phyloP scores from a whole-genome alignment of 2,329 filamentous ascomycete genomes.

The Huntiella abstrusa region DNA sequence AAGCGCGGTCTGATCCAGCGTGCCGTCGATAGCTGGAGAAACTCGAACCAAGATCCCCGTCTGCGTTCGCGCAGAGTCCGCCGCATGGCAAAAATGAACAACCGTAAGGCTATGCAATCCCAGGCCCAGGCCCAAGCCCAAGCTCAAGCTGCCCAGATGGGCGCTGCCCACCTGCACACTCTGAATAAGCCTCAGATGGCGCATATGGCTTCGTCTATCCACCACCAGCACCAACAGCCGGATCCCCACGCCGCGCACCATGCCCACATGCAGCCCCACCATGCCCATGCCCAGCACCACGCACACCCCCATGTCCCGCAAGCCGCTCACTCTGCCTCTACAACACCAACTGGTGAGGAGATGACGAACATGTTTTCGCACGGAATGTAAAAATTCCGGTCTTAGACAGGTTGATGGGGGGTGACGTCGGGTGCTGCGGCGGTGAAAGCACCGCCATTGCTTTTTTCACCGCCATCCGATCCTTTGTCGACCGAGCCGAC shows the following conservation, averaged over 20 bases:
- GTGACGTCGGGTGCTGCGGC: background rate
- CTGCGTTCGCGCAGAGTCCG: slow-evolving; percentile 80
- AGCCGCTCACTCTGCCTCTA: slow-evolving; percentile 7
- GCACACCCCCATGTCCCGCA: slow-evolving; percentile 7
- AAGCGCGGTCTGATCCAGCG: slow-evolving; percentile 93
- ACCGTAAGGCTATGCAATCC: slow-evolving; percentile 51
- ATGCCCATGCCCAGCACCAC: slow-evolving; percentile 8
- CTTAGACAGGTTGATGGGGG: background rate
- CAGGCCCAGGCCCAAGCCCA: slow-evolving; percentile 30
- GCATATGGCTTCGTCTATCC: slow-evolving; percentile 46
- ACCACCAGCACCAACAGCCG: slow-evolving; percentile 40
- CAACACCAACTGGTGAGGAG: slow-evolving; percentile 42
- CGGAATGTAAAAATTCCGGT: slow-evolving; percentile 53
- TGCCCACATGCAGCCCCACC: slow-evolving; percentile 9
- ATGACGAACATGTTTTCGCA: slow-evolving; percentile 92
- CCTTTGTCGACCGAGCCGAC: no score
- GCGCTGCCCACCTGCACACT: slow-evolving; percentile 42
- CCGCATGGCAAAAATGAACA: slow-evolving; percentile 90
- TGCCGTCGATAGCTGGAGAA: slow-evolving; percentile 95
- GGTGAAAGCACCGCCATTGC: no score
- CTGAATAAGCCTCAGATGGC: slow-evolving; percentile 49
- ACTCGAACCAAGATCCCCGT: slow-evolving; percentile 92
- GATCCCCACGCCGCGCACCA: slow-evolving; percentile 43
- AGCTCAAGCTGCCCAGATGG: slow-evolving; percentile 22
- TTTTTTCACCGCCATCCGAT: no score